Base-by-base conservation (phyloP, 805 yeast genomes). In the Kluyveromyces siamensis region DNA sequence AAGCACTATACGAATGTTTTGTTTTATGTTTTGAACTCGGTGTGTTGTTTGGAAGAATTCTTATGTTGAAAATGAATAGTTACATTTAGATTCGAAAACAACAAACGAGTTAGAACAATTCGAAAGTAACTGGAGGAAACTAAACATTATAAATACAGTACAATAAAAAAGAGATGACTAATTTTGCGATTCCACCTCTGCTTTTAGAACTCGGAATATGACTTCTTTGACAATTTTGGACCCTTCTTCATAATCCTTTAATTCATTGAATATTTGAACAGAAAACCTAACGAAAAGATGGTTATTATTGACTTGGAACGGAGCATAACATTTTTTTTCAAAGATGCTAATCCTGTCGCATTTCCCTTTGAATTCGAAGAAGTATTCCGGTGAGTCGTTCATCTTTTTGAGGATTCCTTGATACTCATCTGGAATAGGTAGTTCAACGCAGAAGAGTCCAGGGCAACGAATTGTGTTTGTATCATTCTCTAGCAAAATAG, bases 211-310 rank as follows among this genome's bases (percentile, higher is more conserved):
- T 16, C 57, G 57, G 6, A 62, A 56, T 16, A 73, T 49, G 8
- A 61, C 65, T 16, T 66, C 56, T 25, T 66, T 56, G 33, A 80
- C 57, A 2, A 64, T 64, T 17, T 69, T 66, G 25, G 75, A 69
- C 4, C 79, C 83, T 44, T 65, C 61, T 30, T 68, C 66, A 59
- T 71, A 82, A 55, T 83, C 89, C 6, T 66, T 66, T 14, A 75
- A 53, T 42, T 80, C 84, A 52, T 79, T 75, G 61, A 80, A 83
- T 8, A 80, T 63, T 56, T 80, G 84, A 25, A 81, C 81, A 48
- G 83, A 74, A 52, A 80, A 76, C 52, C 91, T 72, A 25, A 69
- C 64, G 63, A 67, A 75, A 27, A 72, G 41, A 30, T 55, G 54
- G 2, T 66, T 74, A 36, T 72, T 66, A 57, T 77, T 80, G 41